phyloP scores from a whole-genome alignment of 441 rosid genomes.

The Adansonia rubrostipa region DNA sequence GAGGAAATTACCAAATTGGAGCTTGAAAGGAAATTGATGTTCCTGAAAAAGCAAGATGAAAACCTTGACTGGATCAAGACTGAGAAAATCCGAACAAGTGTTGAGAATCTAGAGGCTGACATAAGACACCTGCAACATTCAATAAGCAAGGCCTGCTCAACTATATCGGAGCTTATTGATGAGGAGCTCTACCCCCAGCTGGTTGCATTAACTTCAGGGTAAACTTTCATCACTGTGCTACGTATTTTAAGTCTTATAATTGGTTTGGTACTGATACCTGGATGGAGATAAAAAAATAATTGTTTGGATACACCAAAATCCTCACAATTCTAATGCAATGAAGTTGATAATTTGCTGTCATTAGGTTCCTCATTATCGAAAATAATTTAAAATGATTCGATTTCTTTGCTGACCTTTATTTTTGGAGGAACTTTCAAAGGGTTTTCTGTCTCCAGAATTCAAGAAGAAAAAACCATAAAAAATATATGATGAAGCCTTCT shows the following conservation, averaged over 20 bases:
- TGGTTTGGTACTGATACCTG: background rate
- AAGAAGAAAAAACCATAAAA: conserved; percentile 34
- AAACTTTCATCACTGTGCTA: conserved; percentile 29
- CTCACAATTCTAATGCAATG: background rate
- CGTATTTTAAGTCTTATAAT: background rate
- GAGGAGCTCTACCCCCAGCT: conserved; percentile 90
- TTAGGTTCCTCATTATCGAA: conserved; percentile 38
- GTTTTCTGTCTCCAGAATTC: background rate
- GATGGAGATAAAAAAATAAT: background rate
- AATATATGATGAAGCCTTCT: background rate
- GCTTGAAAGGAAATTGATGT: conserved; percentile 60
- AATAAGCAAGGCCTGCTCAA: conserved; percentile 57
- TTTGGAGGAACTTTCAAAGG: background rate
- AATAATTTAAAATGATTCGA: background rate
- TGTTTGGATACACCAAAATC: background rate
- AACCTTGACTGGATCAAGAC: conserved; percentile 57
- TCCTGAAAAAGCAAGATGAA: conserved; percentile 76
- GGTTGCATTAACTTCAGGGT: conserved; percentile 78
- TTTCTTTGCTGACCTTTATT: background rate
- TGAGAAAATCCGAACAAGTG: conserved; percentile 61
- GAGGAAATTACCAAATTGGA: conserved; percentile 76
- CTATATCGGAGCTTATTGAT: conserved; percentile 57
- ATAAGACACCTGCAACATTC: conserved; percentile 60
- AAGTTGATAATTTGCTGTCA: background rate
- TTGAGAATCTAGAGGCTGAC: conserved; percentile 64